A percentile compares a stretch with the other conserved stretches of the same genome.
Conservation (phyloP, 2,329 filamentous ascomycete species). For the Botrytis elliptica region DNA sequence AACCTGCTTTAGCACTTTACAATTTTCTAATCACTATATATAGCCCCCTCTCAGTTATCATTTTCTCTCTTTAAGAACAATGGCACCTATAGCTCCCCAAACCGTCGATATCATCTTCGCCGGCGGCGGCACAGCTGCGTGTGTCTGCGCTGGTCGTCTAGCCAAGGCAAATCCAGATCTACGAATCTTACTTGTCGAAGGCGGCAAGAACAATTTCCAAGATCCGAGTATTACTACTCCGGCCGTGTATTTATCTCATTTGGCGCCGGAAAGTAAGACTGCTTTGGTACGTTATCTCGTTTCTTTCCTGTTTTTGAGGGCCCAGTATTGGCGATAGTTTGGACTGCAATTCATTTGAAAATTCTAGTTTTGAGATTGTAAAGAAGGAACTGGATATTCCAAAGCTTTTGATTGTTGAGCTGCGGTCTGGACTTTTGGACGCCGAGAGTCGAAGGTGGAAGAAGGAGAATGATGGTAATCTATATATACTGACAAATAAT, state of each 20-base stretch:
- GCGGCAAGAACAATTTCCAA: conserved; percentile 53
- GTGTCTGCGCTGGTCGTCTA: conserved; percentile 50
- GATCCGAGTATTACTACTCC: conserved; percentile 51
- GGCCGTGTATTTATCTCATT: conserved; percentile 49
- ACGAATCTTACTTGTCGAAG: conserved; percentile 53
- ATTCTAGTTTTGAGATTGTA: neutral
- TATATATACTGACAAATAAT: neutral
- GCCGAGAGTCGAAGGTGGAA: neutral
- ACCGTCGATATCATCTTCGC: conserved; percentile 54
- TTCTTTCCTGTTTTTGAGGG: neutral
- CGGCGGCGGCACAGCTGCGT: conserved; percentile 50
- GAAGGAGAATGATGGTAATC: neutral
- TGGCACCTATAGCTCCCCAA: conserved; percentile 32
- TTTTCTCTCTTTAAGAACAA: conserved; percentile 16
- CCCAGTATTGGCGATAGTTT: neutral
- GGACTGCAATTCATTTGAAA: neutral
- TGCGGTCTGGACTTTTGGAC: neutral
- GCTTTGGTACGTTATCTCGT: conserved; percentile 37
- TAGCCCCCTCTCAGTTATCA: neutral
- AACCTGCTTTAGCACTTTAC: neutral
- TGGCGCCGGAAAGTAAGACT: conserved; percentile 49
- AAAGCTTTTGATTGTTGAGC: neutral
- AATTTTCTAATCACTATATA: neutral
- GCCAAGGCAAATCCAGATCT: conserved; percentile 50
- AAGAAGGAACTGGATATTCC: neutral